Evolutionary conservation across 495 filamentous ascomycete species (phyloP).

Genomic region (Usnea hakonensis): DNA sequence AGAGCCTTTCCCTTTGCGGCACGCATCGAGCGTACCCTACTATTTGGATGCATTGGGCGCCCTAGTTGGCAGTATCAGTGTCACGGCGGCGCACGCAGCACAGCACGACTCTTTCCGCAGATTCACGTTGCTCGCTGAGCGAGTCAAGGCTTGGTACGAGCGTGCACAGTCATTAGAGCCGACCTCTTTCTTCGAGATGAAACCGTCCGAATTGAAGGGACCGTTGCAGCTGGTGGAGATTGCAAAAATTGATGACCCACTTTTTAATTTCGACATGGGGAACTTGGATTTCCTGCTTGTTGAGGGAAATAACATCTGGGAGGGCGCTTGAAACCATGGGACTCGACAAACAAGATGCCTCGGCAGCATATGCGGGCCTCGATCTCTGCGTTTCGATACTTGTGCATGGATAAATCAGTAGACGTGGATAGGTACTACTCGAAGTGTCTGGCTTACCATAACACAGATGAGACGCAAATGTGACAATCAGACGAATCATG

Average conservation of each 20-base stretch:
- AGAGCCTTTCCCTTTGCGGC: not conserved
- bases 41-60: not conserved
- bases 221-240: not conserved
- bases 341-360: not conserved
- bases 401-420: too few relatives aligned
- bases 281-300: not conserved
- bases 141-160: constrained; percentile 2
- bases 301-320: not conserved
- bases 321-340: not conserved
- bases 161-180: not conserved
- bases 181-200: not conserved
- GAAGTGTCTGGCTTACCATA: too few relatives aligned
- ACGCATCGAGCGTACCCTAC: not conserved
- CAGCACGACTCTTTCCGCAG: not conserved
- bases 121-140: not conserved
- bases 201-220: not conserved
- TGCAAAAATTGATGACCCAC: not conserved
- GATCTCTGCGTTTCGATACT: too few relatives aligned
- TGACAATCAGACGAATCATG: not conserved
- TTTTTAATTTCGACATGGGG: not conserved
- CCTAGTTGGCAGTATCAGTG: not conserved
- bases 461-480: not conserved
- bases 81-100: not conserved
- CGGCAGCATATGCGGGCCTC: too few relatives aligned
- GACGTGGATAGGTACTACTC: too few relatives aligned